Percentiles rank a stretch among this genome's conserved stretches.
These are phyloP conservation scores for Prinsepia uniflora DNA, from an alignment of 306 rosid genomes.

Conservation along the genomic window DNA sequence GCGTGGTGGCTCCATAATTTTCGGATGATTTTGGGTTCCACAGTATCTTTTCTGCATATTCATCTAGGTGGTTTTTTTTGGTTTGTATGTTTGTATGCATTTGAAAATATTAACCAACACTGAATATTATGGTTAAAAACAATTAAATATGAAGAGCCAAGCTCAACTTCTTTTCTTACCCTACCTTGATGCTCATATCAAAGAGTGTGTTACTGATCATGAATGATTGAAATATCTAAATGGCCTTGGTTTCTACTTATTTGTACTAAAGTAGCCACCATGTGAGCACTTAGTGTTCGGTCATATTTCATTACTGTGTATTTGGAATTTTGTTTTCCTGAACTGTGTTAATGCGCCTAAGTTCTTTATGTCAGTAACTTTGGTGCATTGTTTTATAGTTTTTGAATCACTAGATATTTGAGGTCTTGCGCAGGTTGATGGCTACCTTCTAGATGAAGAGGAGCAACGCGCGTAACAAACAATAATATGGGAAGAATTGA, in stretches of 20 bases:
- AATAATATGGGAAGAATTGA: constrained; percentile 15
- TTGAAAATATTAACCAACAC: background rate
- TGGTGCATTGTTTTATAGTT: background rate
- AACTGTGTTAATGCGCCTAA: background rate
- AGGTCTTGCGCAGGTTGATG: constrained; percentile 14
- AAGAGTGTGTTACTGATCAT: background rate
- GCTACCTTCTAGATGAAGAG: constrained; percentile 20
- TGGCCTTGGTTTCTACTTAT: background rate
- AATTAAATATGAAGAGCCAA: background rate
- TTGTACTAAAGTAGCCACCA: background rate
- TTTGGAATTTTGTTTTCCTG: too few species aligned
- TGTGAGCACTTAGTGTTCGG: background rate
- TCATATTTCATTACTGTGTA: background rate
- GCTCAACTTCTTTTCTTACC: background rate
- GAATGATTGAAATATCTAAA: background rate
- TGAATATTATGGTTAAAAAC: too few species aligned
- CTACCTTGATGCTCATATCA: background rate
- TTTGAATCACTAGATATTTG: background rate
- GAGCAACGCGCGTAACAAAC: constrained; percentile 13
- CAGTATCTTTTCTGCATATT: background rate
- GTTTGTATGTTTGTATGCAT: background rate
- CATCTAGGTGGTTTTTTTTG: background rate
- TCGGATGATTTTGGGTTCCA: too few species aligned
- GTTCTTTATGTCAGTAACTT: background rate
- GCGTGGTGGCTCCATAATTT: too few species aligned